A percentile compares a stretch with the other conserved stretches of the same genome.
Evolutionary conservation across 1,139 yeast species (phyloP).

Genomic region (Kurtzmaniella natalensis): DNA sequence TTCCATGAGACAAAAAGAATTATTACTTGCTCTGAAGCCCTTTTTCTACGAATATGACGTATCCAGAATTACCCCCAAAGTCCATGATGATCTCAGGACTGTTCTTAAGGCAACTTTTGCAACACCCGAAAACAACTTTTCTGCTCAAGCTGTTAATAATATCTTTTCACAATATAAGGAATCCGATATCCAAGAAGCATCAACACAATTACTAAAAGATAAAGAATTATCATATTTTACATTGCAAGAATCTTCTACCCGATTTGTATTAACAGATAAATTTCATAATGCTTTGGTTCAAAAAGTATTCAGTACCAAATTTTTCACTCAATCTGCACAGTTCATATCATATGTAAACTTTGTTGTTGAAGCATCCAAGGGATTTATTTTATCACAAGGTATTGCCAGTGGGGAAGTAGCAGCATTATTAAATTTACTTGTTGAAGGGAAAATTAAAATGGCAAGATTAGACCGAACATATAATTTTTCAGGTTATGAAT

Average conservation of each 20-base stretch:
- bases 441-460: conserved; percentile 26
- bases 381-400: conserved; percentile 54
- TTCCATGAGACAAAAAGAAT: conserved; percentile 57
- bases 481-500: conserved; percentile 52
- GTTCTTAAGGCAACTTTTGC: conserved; percentile 58
- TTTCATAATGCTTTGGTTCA: conserved; percentile 39
- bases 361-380: conserved; percentile 40
- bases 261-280: conserved; percentile 58
- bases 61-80: conserved; percentile 15
- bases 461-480: conserved; percentile 52
- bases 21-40: conserved; percentile 29
- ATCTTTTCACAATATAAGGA: conserved; percentile 43
- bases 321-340: conserved; percentile 42
- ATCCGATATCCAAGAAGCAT: conserved; percentile 43
- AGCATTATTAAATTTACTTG: conserved; percentile 44
- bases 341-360: conserved; percentile 39
- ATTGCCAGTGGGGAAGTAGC: conserved; percentile 58
- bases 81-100: conserved; percentile 32
- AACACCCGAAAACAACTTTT: conserved; percentile 46
- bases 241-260: conserved; percentile 39
- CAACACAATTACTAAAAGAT: conserved; percentile 48
- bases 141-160: conserved; percentile 37
- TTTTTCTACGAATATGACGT: conserved; percentile 28
- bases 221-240: conserved; percentile 51
- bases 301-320: conserved; percentile 31